Evolutionary conservation across 176 grass and related monocot species (phyloP).

Genomic region (Paspalum notatum): DNA sequence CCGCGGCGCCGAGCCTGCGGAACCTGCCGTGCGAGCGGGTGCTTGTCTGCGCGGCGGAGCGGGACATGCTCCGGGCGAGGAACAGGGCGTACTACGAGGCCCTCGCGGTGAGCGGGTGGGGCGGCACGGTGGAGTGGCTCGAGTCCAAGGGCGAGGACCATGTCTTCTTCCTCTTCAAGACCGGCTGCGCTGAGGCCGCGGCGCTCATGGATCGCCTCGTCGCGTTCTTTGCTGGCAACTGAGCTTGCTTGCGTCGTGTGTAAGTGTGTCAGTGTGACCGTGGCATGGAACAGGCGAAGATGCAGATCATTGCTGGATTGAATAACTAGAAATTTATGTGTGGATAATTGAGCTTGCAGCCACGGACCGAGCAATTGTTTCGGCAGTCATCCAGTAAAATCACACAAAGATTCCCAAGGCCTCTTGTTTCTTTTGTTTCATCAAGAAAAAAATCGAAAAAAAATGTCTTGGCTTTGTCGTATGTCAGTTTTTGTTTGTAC

Average conservation of each 20-base stretch:
- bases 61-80: conserved; percentile 19
- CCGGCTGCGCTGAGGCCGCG: conserved; percentile 22
- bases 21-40: conserved; percentile 20
- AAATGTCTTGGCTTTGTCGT: no score
- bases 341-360: not conserved
- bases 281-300: not conserved
- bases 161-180: conserved; percentile 37
- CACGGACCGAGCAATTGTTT: not conserved
- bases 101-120: conserved; percentile 37
- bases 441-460: no score
- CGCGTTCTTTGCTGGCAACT: not conserved
- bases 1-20: conserved; percentile 7
- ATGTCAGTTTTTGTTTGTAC: no score
- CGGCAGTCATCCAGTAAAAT: no score
- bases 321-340: not conserved
- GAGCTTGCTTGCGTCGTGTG: not conserved
- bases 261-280: not conserved
- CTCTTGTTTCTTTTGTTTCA: no score
- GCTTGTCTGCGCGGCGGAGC: conserved; percentile 22
- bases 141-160: conserved; percentile 56
- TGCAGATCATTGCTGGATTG: not conserved
- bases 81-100: conserved; percentile 36
- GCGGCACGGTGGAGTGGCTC: conserved; percentile 31
- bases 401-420: no score
- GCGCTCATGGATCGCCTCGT: conserved; percentile 28